phyloP scores from a whole-genome alignment of 2,329 filamentous ascomycete species.

The Neopestalotiopsis sp. region DNA sequence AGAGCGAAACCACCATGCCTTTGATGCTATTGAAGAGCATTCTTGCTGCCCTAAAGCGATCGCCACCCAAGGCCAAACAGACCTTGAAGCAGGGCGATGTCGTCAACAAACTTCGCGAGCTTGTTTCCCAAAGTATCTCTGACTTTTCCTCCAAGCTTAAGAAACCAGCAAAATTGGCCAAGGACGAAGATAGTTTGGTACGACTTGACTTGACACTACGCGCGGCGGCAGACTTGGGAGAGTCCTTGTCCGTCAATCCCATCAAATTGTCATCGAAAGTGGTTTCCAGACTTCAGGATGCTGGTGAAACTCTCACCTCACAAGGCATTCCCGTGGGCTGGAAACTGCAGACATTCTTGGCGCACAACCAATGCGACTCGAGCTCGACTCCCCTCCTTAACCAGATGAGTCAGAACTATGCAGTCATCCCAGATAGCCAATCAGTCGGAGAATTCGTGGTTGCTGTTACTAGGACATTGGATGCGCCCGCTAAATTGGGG shows the following conservation, averaged over 20 bases:
- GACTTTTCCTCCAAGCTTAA: constrained; percentile 26
- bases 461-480: constrained; percentile 29
- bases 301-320: constrained; percentile 25
- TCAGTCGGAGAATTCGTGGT: constrained; percentile 31
- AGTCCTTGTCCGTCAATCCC: constrained; percentile 19
- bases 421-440: constrained; percentile 24
- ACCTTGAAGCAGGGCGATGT: constrained; percentile 20
- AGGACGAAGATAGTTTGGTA: constrained; percentile 23
- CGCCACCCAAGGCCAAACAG: constrained; percentile 18
- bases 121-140: constrained; percentile 28
- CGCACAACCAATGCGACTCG: constrained; percentile 25
- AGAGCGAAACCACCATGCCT: constrained; percentile 20
- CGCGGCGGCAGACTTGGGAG: constrained; percentile 27
- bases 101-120: constrained; percentile 26
- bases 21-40: constrained; percentile 33
- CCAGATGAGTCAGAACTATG: constrained; percentile 18
- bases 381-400: constrained; percentile 18
- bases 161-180: constrained; percentile 15
- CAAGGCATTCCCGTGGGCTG: constrained; percentile 28
- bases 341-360: constrained; percentile 35
- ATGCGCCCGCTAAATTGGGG: constrained; percentile 22
- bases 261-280: constrained; percentile 29
- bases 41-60: constrained; percentile 25
- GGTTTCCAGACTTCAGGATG: constrained; percentile 26
- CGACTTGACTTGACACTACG: constrained; percentile 27